Percentiles rank a stretch among this genome's conserved stretches.
Conservation (phyloP, 2,329 filamentous ascomycete species). For the Aureobasidium subglaciale region DNA sequence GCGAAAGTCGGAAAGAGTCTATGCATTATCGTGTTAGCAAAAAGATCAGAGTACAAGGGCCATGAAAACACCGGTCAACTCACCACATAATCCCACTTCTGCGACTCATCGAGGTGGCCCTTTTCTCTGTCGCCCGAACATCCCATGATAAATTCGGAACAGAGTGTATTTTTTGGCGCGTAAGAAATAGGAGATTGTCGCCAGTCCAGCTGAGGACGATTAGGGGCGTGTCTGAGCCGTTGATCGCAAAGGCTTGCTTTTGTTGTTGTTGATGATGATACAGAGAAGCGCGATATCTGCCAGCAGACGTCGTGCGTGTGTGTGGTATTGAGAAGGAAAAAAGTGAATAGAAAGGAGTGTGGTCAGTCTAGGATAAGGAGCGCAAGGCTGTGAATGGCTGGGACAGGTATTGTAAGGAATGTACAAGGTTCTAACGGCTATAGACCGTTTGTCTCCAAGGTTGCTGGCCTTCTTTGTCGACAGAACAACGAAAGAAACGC, state of each 20-base stretch:
- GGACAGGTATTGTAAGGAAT: slow-evolving; percentile 11
- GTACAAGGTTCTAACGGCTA: slow-evolving; percentile 5
- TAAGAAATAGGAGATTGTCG: background rate
- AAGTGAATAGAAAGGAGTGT: background rate
- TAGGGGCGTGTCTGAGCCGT: background rate
- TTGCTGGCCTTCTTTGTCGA: background rate
- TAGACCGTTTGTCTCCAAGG: slow-evolving; percentile 9
- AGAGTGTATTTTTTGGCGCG: background rate
- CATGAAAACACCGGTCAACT: slow-evolving; percentile 28
- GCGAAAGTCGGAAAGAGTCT: slow-evolving; percentile 67
- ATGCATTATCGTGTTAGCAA: slow-evolving; percentile 21
- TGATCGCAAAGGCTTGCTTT: background rate
- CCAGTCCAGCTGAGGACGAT: slow-evolving; percentile 16
- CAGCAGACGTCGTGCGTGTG: slow-evolving; percentile 12
- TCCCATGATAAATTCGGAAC: slow-evolving; percentile 24
- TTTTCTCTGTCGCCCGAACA: slow-evolving; percentile 31
- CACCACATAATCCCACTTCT: slow-evolving; percentile 87
- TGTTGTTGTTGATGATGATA: background rate
- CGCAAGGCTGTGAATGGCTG: background rate
- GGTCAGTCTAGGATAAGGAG: background rate
- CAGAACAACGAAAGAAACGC: slow-evolving; percentile 2
- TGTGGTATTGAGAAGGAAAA: background rate
- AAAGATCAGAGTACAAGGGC: background rate
- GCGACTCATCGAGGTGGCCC: slow-evolving; percentile 36
- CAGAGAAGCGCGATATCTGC: slow-evolving; percentile 7